Evolutionary conservation across 2,329 filamentous ascomycete genomes (phyloP), one percentile per base, ranked within the genome.

Genomic region (Lachnellula suecica): DNA sequence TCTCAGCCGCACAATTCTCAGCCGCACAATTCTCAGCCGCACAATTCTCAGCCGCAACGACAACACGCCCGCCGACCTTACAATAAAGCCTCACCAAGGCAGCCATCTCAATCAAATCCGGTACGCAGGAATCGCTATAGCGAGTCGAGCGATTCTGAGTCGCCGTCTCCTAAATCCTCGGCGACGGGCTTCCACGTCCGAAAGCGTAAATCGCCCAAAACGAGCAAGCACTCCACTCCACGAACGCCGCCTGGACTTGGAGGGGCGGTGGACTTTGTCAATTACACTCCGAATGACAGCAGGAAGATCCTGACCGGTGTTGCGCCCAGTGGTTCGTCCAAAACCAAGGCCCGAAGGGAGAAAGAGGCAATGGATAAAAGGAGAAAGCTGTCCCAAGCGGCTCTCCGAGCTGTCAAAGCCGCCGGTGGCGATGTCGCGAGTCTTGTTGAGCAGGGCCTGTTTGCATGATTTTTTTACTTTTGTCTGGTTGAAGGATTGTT

Each of bases 271-370:
- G 80, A 82, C 10, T 97, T 97, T 66, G 89, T 96, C 58, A 97
- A 97, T 70, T 96, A 89, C 71, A 97, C 92, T 1, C 86, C 91
- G 1, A 77, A 79, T 45, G 92, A 99, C 69, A 86, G 85, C 63
- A 75, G 80, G 13, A 83, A 88, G 66, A 85, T 99, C 40, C 82
- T 99, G 70, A 90, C 83, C 7, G 93, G 92, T 4, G 94, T 99
- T 11, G 94, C 94, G 42, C 93, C 93, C 1, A 92, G 87, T 59
- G 94, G 94, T 9, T 91, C 86, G 61, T 89, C 84, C 60, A 97
- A 97, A 80, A 97, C 94, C 8, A 97, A 97, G 69, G 91, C 91
- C n/a, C 76, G 91, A 50, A 76, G 94, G 46, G 93, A 97, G 70
- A 88, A 90, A 69, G 93, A 97, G 73, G 90, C 90, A 2, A 77